Conservation (phyloP, 495 filamentous ascomycete species). For the Hypoxylon fragiforme region DNA sequence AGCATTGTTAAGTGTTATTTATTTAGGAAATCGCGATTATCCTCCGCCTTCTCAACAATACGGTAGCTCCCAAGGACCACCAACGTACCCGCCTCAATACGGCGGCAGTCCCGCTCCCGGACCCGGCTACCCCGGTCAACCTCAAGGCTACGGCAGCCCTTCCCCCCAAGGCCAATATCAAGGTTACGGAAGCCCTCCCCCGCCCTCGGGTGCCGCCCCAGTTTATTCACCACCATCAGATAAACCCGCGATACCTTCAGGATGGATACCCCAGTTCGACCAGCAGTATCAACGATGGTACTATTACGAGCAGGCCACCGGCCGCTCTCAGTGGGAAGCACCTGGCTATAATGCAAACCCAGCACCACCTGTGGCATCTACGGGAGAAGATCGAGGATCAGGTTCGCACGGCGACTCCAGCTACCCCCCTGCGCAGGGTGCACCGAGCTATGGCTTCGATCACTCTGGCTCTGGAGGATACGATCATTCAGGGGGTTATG, state of each 20-base stretch:
- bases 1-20: background rate
- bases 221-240: slow-evolving; percentile 47
- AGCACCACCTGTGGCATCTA: background rate
- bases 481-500: background rate
- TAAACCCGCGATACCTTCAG: slow-evolving; percentile 57
- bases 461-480: slow-evolving; percentile 1
- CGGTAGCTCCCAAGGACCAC: slow-evolving; percentile 11
- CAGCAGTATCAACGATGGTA: slow-evolving; percentile 59
- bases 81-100: slow-evolving; percentile 20
- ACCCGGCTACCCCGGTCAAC: slow-evolving; percentile 29
- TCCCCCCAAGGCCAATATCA: slow-evolving; percentile 7
- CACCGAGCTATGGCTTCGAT: slow-evolving; percentile 8
- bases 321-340: slow-evolving; percentile 63
- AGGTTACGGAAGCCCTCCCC: slow-evolving; percentile 29
- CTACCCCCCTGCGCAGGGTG: slow-evolving; percentile 16
- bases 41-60: slow-evolving; percentile 35
- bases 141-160: background rate
- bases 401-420: slow-evolving; percentile 18
- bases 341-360: slow-evolving; percentile 41
- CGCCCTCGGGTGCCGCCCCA: slow-evolving; percentile 29
- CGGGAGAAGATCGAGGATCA: slow-evolving; percentile 19
- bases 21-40: slow-evolving; percentile 23
- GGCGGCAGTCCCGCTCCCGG: slow-evolving; percentile 10
- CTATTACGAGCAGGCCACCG: slow-evolving; percentile 62
- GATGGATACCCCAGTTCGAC: slow-evolving; percentile 66